A percentile compares a stretch with the other conserved stretches of the same genome.
These are phyloP conservation scores for Nannochloropsis salina DNA, from an alignment of 108 stramenopile genomes.

Conservation along the genomic window DNA sequence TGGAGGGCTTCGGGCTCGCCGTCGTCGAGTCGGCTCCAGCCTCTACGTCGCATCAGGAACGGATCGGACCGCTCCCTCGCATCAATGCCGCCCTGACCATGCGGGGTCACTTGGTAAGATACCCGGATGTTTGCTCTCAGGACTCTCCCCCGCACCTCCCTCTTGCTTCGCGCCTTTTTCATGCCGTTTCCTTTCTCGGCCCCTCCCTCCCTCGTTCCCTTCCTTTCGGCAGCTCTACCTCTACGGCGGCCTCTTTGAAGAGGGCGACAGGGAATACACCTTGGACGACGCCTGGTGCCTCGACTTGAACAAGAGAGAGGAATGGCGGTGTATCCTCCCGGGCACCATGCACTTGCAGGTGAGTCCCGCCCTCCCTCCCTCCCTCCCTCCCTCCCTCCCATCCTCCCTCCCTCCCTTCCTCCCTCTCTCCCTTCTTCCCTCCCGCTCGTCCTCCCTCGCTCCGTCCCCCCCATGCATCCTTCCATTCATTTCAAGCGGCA, in stretches of 20 bases:
- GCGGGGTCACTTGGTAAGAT: conserved; percentile 24
- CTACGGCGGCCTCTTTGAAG: conserved; percentile 48
- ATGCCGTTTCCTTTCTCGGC: background rate
- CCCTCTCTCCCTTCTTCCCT: too few species aligned
- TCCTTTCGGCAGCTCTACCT: conserved; percentile 35
- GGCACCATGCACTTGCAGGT: too few species aligned
- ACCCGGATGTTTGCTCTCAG: background rate
- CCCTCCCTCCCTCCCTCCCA: too few species aligned
- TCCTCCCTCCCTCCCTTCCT: too few species aligned
- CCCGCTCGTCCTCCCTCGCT: too few species aligned
- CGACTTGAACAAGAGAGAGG: conserved; percentile 40
- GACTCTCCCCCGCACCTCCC: background rate
- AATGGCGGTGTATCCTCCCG: background rate
- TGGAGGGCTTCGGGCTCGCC: background rate
- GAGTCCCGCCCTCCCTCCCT: too few species aligned
- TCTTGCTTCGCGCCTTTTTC: background rate
- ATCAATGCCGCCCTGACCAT: conserved; percentile 51
- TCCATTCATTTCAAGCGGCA: too few species aligned
- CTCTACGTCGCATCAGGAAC: conserved; percentile 8
- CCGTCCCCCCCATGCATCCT: too few species aligned
- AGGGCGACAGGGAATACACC: conserved; percentile 46
- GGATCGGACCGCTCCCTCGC: conserved; percentile 40
- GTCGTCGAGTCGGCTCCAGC: background rate
- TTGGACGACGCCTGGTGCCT: conserved; percentile 47
- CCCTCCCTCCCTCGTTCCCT: background rate